These are phyloP conservation scores for Suhomyces xylopsoci DNA, from an alignment of 805 yeast genomes.

Conservation along the genomic window DNA sequence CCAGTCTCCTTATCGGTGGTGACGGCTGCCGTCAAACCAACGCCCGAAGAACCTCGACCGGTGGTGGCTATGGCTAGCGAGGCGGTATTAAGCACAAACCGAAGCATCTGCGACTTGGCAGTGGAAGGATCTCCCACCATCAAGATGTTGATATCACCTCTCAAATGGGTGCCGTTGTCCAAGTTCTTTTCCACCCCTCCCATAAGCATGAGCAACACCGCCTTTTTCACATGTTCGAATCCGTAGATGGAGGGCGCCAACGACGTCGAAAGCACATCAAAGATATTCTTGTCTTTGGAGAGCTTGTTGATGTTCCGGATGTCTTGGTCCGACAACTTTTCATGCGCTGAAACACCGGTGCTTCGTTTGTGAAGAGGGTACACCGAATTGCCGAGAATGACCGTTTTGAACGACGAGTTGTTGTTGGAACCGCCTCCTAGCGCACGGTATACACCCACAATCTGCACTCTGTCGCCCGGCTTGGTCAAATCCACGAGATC, in stretches of 20 bases:
- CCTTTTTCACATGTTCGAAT: conserved; percentile 84
- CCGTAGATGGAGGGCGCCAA: conserved; percentile 97
- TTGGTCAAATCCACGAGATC: conserved; percentile 89
- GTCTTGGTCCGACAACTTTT: conserved; percentile 72
- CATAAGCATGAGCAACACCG: conserved; percentile 82
- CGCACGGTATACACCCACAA: conserved; percentile 91
- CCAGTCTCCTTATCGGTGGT: conserved; percentile 96
- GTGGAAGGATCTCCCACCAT: conserved; percentile 99
- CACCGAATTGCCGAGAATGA: conserved; percentile 84
- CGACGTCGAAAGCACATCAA: conserved; percentile 77
- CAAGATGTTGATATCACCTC: conserved; percentile 94
- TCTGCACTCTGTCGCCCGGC: conserved; percentile 94
- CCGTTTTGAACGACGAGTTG: conserved; percentile 71
- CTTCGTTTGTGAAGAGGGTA: conserved; percentile 87
- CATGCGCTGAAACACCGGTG: conserved; percentile 72
- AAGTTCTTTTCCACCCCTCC: conserved; percentile 95
- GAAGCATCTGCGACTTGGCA: conserved; percentile 91
- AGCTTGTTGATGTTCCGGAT: conserved; percentile 81
- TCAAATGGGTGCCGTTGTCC: conserved; percentile 91
- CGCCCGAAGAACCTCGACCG: conserved; percentile 99
- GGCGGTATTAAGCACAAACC: conserved; percentile 94
- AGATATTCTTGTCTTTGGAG: conserved; percentile 66
- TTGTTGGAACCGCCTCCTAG: conserved; percentile 68
- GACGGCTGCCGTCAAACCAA: conserved; percentile 98
- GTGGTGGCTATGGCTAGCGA: conserved; percentile 95